Evolutionary conservation across 1,139 yeast genomes (phyloP).

Genomic region (Pneumocystis wakefieldiae): DNA sequence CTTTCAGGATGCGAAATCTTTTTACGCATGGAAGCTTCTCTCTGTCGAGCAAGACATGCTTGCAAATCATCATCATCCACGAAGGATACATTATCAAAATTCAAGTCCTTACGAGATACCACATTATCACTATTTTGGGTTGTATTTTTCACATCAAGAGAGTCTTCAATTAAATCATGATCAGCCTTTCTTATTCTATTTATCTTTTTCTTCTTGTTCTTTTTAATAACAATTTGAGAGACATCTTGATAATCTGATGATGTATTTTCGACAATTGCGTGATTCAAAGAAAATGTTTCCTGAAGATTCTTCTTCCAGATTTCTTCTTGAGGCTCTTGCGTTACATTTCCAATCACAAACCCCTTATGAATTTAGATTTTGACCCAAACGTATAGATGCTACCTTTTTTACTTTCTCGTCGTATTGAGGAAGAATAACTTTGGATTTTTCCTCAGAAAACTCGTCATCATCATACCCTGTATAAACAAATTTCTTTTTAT

Average conservation of each 20-base stretch:
- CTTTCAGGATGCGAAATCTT: conserved; percentile 26
- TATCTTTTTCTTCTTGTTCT: conserved; percentile 24
- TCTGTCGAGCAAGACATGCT: conserved; percentile 27
- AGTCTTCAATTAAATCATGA: conserved; percentile 17
- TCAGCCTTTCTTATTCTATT: conserved; percentile 15
- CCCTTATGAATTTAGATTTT: conserved; percentile 16
- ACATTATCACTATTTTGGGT: conserved; percentile 9
- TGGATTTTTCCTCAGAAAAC: conserved; percentile 20
- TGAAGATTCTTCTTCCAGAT: conserved; percentile 13
- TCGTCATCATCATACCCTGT: conserved; percentile 13
- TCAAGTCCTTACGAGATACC: not conserved
- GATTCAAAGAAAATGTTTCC: conserved; percentile 9
- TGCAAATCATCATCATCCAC: conserved; percentile 40
- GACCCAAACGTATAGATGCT: conserved; percentile 18
- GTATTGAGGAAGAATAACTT: conserved; percentile 19
- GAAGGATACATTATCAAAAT: conserved; percentile 21
- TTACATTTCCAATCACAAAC: not conserved
- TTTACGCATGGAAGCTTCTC: conserved; percentile 29
- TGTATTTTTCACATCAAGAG: conserved; percentile 8
- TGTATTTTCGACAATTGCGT: conserved; percentile 21
- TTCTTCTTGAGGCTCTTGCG: conserved; percentile 9
- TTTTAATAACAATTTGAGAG: conserved; percentile 34
- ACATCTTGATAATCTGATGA: conserved; percentile 16
- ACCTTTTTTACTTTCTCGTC: conserved; percentile 19
- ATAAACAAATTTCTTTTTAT: conserved; percentile 18